Base-by-base conservation (phyloP, 1,284 basidiomycete species). In the Puccinia novopanici region DNA sequence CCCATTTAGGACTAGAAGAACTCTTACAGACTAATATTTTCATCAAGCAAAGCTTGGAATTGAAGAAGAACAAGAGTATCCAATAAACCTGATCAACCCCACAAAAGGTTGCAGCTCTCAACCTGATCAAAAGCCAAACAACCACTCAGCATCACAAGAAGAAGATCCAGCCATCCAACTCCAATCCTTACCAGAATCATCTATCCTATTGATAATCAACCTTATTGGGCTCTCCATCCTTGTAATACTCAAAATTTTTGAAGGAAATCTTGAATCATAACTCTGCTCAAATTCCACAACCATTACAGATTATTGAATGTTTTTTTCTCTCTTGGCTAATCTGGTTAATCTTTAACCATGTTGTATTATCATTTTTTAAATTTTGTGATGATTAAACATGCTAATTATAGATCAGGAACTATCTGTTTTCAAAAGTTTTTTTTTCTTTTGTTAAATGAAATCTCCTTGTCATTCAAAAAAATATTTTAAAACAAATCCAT, bases 191-290 rank as follows among this genome's bases (percentile, higher is more conserved):
- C 75, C 24, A 48, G 37, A 34, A 55, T 24, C 19, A 57, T 55
- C 19, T 65, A 78, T 70, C 75, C 75, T 24, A 40, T 78, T 45
- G 57, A 65, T 52, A 57, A 70, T 27, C 45, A 54, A 54, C 15
- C 34, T 19, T 65, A 55, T 24, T 78, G 75, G 75, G 67, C 63
- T 3, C 48, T 78, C 30, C 75, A 78, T 55, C 52, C 75, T 22
- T 78, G 75, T 55, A 67, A 78, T 45, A 78, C 75, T 40, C 42
- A 65, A 6, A 19, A 50, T 6, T 30, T 9, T 57, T 78, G 52
- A 42, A 78, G 15, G 75, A 78, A 3, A 67, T 76, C 52, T 40
- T 72, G 17, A 17, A 30, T 9, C 27, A 30, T 24, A 42, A n/a
- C 9, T 13, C 27, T 34, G 17, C 42, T 15, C 40, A 30, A 10